Percentiles rank a stretch among this genome's conserved stretches.
Evolutionary conservation across 805 yeast species (phyloP).

Genomic region (Spathaspora sp.): DNA sequence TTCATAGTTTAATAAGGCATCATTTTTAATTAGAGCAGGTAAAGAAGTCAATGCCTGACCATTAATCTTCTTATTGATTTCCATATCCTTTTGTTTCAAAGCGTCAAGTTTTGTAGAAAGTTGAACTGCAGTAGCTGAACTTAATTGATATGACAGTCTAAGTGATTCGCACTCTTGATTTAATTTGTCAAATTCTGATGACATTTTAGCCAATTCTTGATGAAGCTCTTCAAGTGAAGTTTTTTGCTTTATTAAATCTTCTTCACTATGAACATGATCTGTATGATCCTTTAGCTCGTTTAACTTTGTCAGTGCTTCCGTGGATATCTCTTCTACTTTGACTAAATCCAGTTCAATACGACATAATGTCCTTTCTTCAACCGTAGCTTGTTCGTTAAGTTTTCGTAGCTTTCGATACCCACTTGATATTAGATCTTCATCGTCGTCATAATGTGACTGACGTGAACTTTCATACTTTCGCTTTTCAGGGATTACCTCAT

Average conservation of each 20-base stretch:
- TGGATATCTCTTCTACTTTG: constrained; percentile 14
- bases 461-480: constrained; percentile 25
- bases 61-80: constrained; percentile 18
- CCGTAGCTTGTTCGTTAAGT: constrained; percentile 31
- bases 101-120: constrained; percentile 17
- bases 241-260: not conserved
- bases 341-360: constrained; percentile 28
- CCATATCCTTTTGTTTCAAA: constrained; percentile 15
- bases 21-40: constrained; percentile 32
- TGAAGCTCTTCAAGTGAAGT: constrained; percentile 17
- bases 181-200: constrained; percentile 21
- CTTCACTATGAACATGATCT: not conserved
- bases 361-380: constrained; percentile 28
- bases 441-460: constrained; percentile 29
- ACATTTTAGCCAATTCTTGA: constrained; percentile 22
- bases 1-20: constrained; percentile 27
- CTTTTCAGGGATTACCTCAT: constrained; percentile 16
- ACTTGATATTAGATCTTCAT: constrained; percentile 30
- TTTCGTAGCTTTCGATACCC: constrained; percentile 28
- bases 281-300: constrained; percentile 7
- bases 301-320: constrained; percentile 12
- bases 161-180: constrained; percentile 24
- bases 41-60: constrained; percentile 34
- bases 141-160: constrained; percentile 29
- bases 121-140: constrained; percentile 31